phyloP scores from a whole-genome alignment of 805 yeast species.

The Lachancea waltii region DNA sequence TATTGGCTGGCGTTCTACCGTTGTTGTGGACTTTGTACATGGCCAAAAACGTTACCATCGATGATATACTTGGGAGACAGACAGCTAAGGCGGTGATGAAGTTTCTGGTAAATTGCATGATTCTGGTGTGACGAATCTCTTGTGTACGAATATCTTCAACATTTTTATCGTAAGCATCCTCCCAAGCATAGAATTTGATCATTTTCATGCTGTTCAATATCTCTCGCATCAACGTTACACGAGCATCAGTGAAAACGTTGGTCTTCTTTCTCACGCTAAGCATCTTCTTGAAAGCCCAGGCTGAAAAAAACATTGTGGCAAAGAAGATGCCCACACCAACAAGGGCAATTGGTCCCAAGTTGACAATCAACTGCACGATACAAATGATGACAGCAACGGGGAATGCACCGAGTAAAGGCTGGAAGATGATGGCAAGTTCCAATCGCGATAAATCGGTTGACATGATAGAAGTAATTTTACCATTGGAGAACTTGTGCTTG shows the following conservation, averaged over 20 bases:
- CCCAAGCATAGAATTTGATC: constrained; percentile 91
- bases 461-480: constrained; percentile 68
- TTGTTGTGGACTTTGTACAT: constrained; percentile 39
- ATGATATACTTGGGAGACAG: constrained; percentile 61
- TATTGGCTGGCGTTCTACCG: constrained; percentile 47
- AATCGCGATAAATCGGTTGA: constrained; percentile 79
- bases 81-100: constrained; percentile 57
- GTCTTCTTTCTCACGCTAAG: constrained; percentile 52
- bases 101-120: constrained; percentile 61
- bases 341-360: constrained; percentile 67
- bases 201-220: constrained; percentile 69
- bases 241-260: constrained; percentile 60
- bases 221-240: constrained; percentile 75
- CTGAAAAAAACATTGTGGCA: constrained; percentile 37
- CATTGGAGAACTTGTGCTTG: constrained; percentile 53
- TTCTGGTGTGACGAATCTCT: constrained; percentile 58
- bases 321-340: constrained; percentile 59
- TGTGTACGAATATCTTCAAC: constrained; percentile 48
- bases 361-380: constrained; percentile 54
- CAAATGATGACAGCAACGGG: constrained; percentile 60
- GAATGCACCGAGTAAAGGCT: constrained; percentile 56
- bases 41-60: constrained; percentile 52
- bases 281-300: constrained; percentile 44
- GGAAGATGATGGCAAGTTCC: constrained; percentile 67
- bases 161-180: constrained; percentile 59